phyloP scores from a whole-genome alignment of 2,329 filamentous ascomycete species.

The Calonectria honghensis region DNA sequence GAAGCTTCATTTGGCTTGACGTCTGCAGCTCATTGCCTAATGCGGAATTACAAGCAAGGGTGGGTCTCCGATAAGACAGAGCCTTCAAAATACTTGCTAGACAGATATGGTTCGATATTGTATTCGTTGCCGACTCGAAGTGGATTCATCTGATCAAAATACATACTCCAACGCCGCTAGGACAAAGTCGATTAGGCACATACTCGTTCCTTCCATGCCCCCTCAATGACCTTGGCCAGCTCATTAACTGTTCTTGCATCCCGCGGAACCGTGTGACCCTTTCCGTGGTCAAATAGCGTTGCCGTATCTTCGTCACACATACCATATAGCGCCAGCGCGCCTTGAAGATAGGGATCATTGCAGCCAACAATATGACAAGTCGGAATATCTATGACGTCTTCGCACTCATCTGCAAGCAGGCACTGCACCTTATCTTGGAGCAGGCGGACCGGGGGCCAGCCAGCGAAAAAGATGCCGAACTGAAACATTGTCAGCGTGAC shows the following conservation, averaged over 20 bases:
- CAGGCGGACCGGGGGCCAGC: constrained; percentile 71
- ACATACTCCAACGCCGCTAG: background rate
- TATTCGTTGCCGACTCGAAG: background rate
- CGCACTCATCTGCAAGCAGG: constrained; percentile 69
- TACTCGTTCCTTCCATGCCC: constrained; percentile 15
- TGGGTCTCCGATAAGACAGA: constrained; percentile 11
- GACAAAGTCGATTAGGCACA: constrained; percentile 15
- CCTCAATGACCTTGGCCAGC: constrained; percentile 55
- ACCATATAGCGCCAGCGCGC: constrained; percentile 77
- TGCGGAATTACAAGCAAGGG: background rate
- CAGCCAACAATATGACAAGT: constrained; percentile 73
- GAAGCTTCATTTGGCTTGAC: background rate
- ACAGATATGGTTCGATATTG: background rate
- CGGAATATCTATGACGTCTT: constrained; percentile 70
- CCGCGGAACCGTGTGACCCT: constrained; percentile 77
- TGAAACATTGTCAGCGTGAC: constrained; percentile 62
- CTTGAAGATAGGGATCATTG: constrained; percentile 76
- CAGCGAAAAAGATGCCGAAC: constrained; percentile 71
- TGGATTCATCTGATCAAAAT: background rate
- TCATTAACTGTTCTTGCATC: constrained; percentile 69
- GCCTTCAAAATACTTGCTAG: background rate
- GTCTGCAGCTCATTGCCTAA: background rate
- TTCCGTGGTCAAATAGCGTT: constrained; percentile 78
- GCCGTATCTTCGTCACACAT: constrained; percentile 77
- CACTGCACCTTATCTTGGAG: constrained; percentile 61